These are phyloP conservation scores for Corymbia citriodora DNA, from an alignment of 441 rosid species.

Conservation along the genomic window DNA sequence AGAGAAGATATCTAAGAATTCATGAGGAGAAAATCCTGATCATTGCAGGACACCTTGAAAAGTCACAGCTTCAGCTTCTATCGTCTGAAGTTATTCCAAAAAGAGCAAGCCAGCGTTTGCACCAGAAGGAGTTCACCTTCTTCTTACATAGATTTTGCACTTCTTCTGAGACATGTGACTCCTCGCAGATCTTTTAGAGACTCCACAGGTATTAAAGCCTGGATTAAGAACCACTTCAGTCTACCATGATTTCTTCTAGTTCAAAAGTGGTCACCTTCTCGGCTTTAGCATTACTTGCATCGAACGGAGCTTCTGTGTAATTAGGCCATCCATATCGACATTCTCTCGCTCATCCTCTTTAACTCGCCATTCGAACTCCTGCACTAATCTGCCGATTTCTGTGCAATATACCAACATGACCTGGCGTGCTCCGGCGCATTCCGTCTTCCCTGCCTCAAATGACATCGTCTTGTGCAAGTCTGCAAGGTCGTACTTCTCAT, in stretches of 20 bases:
- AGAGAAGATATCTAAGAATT: not conserved
- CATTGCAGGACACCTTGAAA: not conserved
- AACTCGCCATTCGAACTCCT: constrained; percentile 68
- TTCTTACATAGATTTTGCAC: not conserved
- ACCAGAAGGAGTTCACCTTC: not conserved
- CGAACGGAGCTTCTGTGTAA: constrained; percentile 65
- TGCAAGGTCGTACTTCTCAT: constrained; percentile 30
- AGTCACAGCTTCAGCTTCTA: not conserved
- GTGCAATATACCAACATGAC: constrained; percentile 49
- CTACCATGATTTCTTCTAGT: not conserved
- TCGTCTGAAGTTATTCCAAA: not conserved
- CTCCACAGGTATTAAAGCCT: not conserved
- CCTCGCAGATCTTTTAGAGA: not conserved
- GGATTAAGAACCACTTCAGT: not conserved
- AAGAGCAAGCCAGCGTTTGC: not conserved
- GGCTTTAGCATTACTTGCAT: constrained; percentile 44
- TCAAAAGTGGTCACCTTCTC: constrained; percentile 19
- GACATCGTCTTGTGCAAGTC: constrained; percentile 88
- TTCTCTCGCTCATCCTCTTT: constrained; percentile 54
- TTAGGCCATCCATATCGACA: constrained; percentile 56
- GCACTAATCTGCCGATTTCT: constrained; percentile 65
- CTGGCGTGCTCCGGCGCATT: constrained; percentile 71
- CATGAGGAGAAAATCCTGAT: not conserved
- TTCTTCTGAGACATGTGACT: not conserved
- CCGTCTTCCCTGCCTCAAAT: constrained; percentile 70